Base-by-base conservation (phyloP, 73 alveolate species). In the Tetrahymena borealis region DNA sequence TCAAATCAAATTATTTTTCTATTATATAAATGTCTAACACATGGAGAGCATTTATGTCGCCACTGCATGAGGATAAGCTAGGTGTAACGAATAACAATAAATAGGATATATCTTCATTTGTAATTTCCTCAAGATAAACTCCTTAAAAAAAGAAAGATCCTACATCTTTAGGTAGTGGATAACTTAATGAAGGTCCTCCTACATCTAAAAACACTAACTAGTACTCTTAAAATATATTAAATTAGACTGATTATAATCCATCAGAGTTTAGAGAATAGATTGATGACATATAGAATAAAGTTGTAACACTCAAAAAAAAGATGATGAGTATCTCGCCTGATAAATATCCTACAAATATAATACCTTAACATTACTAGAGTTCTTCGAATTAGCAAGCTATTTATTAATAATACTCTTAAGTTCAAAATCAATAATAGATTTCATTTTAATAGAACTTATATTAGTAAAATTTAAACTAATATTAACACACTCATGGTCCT, bases 31-130 rank as follows among this genome's bases (percentile, higher is more conserved):
- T 60, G 85, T 60, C 85, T 24, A 60, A 60, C 85, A 60, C 85
- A 60, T 60, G 85, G 85, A 60, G 85, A 60, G 85, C 85, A 60
- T 60, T 60, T 60, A 60, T 60, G 85, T 60, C 85, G 35, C 85
- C 85, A 60, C 35, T 60, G 85, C 85, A 60, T 60, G 85, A 60
- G n/a, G 85, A 60, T 24, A 60, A 60, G 85, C 16, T 60, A 60
- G 85, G 37, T 15, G 11, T 60, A 60, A 60, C 85, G 9, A 60
- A 60, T 60, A 60, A 60, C 35, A 60, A 60, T 60, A 60, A 60
- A 35, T 35, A 60, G 85, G 85, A 60, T 60, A 35, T 60, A 24
- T 60, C 85, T 60, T 60, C 85, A 24, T 60, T 60, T 60, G 85
- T 60, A 15, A 32, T 60, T 60, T 60, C 85, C 28, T 60, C 85